Conservation (phyloP, 345 rosid species). For the Gossypium rotundifolium region DNA sequence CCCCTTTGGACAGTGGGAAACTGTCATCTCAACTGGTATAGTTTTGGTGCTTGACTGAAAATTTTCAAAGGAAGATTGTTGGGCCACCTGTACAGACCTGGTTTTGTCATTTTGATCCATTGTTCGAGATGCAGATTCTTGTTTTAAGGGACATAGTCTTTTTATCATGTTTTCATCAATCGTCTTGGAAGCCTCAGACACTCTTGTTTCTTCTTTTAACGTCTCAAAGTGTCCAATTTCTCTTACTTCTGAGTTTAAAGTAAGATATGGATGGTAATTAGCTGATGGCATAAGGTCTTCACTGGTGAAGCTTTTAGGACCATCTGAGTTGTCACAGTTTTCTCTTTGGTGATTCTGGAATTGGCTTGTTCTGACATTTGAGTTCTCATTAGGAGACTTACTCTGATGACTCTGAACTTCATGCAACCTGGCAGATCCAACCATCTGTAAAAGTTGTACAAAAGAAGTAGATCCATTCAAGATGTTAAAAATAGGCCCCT, state of each 20-base stretch:
- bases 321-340: slow-evolving; percentile 18
- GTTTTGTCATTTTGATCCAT: slow-evolving; percentile 20
- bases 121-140: slow-evolving; percentile 22
- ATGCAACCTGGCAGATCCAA: slow-evolving; percentile 30
- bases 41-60: slow-evolving; percentile 19
- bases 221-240: slow-evolving; percentile 26
- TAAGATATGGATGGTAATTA: slow-evolving; percentile 24
- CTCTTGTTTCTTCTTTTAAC: slow-evolving; percentile 28
- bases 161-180: slow-evolving; percentile 14
- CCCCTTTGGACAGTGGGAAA: slow-evolving; percentile 19
- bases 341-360: slow-evolving; percentile 16
- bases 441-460: slow-evolving; percentile 50
- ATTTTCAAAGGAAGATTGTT: slow-evolving; percentile 25
- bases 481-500: slow-evolving; percentile 16
- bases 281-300: slow-evolving; percentile 21
- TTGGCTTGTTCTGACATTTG: slow-evolving; percentile 15
- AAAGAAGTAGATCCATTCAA: slow-evolving; percentile 29
- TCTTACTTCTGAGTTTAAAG: slow-evolving; percentile 17
- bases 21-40: slow-evolving; percentile 24
- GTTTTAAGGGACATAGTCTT: slow-evolving; percentile 18
- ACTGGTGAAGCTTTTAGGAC: slow-evolving; percentile 24
- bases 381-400: slow-evolving; percentile 23
- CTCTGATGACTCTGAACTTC: slow-evolving; percentile 25
- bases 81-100: slow-evolving; percentile 15
- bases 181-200: slow-evolving; percentile 17